Base-by-base conservation (phyloP, 73 alveolate species). In the Paramecium caudatum region DNA sequence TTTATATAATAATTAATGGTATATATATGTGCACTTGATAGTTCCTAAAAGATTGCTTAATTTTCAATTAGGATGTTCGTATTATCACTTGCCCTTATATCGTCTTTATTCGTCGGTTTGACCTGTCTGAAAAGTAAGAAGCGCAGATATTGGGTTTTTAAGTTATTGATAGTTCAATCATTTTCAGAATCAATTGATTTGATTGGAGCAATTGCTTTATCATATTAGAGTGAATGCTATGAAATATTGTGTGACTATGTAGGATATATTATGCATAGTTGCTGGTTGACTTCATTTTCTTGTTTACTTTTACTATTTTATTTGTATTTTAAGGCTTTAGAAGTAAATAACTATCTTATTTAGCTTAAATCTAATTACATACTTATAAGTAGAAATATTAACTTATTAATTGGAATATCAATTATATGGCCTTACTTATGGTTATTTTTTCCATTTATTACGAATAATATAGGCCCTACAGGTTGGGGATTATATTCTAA, bases 101-200 rank as follows among this genome's bases (percentile, higher is more conserved):
- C 88, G 10, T 21, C 68, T 41, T 45, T 74, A 6, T 36, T 19
- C 19, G 46, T 74, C 3, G 55, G 43, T 8, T 6, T 74, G 6
- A 74, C 88, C 5, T 74, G 88, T 23, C 21, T 39, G 16, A 27
- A 27, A 45, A 74, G 88, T 17, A 43, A 37, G 0, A 74, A 45
- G 16, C 43, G 17, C 1, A 41, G 43, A 43, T 74, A 41, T 74
- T 74, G 88, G 88, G 55, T 39, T 41, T 74, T 74, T 68, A 74
- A 74, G 43, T 10, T 74, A 13, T 43, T 74, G n/a, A 39, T 74
- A 21, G 39, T 39, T 34, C 55, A 74, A 45, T 74, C 69, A n/a
- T 74, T 74, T 9, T 63, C 88, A 6, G 88, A 74, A 41, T 41
- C 47, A 1, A 74, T 74, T 43, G 88, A 74, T 74, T 39, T 74